These are phyloP conservation scores for Dipteronia dyeriana DNA, from an alignment of 345 rosid species.

Conservation along the genomic window DNA sequence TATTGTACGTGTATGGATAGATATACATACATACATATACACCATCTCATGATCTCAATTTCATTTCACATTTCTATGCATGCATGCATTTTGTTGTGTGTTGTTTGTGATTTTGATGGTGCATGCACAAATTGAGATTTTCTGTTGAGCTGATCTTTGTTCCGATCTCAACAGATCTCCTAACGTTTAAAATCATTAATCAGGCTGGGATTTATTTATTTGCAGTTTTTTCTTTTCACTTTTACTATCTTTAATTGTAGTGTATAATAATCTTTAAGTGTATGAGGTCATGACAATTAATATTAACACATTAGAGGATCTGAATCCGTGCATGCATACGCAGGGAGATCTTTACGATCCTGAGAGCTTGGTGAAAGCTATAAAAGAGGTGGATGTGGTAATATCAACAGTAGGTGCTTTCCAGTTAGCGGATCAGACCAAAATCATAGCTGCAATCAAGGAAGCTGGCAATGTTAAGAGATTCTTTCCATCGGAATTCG, in stretches of 20 bases:
- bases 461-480: constrained; percentile 89
- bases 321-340: neutral
- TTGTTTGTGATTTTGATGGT: neutral
- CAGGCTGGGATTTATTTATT: too few species aligned
- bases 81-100: neutral
- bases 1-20: constrained; percentile 46
- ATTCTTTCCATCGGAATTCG: constrained; percentile 76
- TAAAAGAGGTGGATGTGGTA: constrained; percentile 80
- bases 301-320: too few species aligned
- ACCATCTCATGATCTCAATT: neutral
- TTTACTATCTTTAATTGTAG: too few species aligned
- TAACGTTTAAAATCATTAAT: too few species aligned
- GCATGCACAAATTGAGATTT: too few species aligned
- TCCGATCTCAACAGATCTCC: too few species aligned
- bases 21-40: too few species aligned
- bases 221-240: too few species aligned
- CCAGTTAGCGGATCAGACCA: constrained; percentile 66
- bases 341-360: constrained; percentile 69
- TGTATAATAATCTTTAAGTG: too few species aligned
- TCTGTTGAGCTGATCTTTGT: too few species aligned
- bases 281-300: too few species aligned
- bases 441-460: constrained; percentile 77
- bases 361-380: constrained; percentile 69
- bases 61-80: neutral
- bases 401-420: constrained; percentile 57